These are phyloP conservation scores for Aspergillus hortae DNA, from an alignment of 2,329 filamentous ascomycete species.

Conservation along the genomic window DNA sequence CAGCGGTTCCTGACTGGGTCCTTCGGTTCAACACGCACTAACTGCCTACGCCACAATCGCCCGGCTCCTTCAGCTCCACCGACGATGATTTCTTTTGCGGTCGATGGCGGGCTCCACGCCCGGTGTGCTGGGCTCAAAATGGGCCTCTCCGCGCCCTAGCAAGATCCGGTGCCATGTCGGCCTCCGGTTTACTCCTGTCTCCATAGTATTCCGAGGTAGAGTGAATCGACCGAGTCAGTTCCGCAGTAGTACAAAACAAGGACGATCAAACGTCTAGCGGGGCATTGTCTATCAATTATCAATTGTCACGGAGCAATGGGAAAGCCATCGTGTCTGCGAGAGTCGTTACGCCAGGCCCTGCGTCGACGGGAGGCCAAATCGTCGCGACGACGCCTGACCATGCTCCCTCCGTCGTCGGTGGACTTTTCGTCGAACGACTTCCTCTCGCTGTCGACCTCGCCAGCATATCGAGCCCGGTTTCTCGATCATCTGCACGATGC, in stretches of 20 bases:
- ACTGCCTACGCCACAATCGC: not conserved
- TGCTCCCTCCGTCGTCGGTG: conserved; percentile 36
- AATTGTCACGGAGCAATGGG: not conserved
- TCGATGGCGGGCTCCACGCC: too few species aligned
- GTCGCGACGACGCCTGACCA: conserved; percentile 47
- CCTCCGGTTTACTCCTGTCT: too few species aligned
- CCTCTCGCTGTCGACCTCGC: conserved; percentile 53
- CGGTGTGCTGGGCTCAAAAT: too few species aligned
- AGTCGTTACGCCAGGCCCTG: conserved; percentile 30
- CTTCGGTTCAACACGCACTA: not conserved
- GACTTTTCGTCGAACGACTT: conserved; percentile 68
- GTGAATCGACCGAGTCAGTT: too few species aligned
- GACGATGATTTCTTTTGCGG: not conserved
- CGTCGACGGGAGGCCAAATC: conserved; percentile 41
- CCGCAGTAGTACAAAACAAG: too few species aligned
- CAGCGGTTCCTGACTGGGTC: not conserved
- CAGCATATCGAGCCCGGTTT: conserved; percentile 46
- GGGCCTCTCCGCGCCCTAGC: too few species aligned
- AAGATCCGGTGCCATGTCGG: too few species aligned
- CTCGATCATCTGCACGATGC: conserved; percentile 44
- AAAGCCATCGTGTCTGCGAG: conserved; percentile 18
- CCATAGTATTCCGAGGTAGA: too few species aligned
- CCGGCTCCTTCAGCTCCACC: not conserved
- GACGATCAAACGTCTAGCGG: too few species aligned
- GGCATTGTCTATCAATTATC: too few species aligned